These are phyloP conservation scores for Russula olivacea DNA, from an alignment of 768 basidiomycete species.

Conservation along the genomic window DNA sequence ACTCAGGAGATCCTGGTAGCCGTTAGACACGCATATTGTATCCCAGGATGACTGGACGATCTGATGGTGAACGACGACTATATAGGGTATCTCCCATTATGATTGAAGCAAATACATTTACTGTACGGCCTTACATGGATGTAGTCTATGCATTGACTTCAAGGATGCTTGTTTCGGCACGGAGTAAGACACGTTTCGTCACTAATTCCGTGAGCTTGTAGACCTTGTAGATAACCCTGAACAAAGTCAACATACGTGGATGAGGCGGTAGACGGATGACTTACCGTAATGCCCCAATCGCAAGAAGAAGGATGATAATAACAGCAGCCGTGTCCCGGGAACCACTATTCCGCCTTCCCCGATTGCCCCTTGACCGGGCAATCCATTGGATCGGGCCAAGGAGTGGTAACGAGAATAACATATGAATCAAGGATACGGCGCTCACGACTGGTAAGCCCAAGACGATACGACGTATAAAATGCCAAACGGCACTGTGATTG, in stretches of 20 bases:
- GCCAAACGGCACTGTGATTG: slow-evolving; percentile 42
- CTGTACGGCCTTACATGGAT: slow-evolving; percentile 22
- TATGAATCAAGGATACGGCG: slow-evolving; percentile 66
- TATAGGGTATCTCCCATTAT: slow-evolving; percentile 7
- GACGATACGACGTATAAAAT: slow-evolving; percentile 64
- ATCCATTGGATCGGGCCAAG: slow-evolving; percentile 66
- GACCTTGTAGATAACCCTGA: slow-evolving; percentile 64
- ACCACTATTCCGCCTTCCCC: slow-evolving; percentile 43
- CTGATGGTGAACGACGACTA: slow-evolving; percentile 4
- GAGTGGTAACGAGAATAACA: slow-evolving; percentile 58
- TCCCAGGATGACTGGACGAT: slow-evolving; percentile 2
- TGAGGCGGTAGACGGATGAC: slow-evolving; percentile 21
- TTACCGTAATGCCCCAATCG: slow-evolving; percentile 60
- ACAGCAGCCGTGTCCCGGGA: slow-evolving; percentile 61
- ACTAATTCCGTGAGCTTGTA: slow-evolving; percentile 56
- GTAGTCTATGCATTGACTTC: slow-evolving; percentile 50
- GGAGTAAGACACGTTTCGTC: slow-evolving; percentile 54
- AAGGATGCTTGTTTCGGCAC: slow-evolving; percentile 75
- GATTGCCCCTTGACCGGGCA: slow-evolving; percentile 55
- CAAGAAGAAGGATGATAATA: slow-evolving; percentile 53
- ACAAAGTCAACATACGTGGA: slow-evolving; percentile 16
- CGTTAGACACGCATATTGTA: not conserved
- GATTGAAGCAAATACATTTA: slow-evolving; percentile 1
- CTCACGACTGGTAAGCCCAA: slow-evolving; percentile 75
- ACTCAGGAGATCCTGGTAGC: slow-evolving; percentile 65